Evolutionary conservation across 2,329 filamentous ascomycete species (phyloP), one percentile per base, ranked within the genome.

Genomic region (Exophiala sp.): DNA sequence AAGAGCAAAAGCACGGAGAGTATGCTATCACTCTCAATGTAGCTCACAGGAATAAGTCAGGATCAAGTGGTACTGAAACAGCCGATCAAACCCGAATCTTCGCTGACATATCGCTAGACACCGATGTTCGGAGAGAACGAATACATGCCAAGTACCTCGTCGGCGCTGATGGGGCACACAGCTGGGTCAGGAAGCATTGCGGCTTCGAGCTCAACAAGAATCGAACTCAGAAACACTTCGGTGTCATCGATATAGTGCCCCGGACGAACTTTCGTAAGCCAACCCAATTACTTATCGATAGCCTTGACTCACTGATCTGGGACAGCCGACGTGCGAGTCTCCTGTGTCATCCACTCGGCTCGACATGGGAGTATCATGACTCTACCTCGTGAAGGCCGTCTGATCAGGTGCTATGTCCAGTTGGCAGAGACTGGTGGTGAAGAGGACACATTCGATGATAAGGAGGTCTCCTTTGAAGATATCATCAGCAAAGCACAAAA

Each of bases 121-220:
- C 88, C 39, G 12, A 43, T 33, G 7, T 34, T 10, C 3, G 39
- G 20, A 34, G 47, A 58, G 34, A 40, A 20, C 38, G 33, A 11
- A 52, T 60, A 18, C 45, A 53, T n/a, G 51, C 58, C 9, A 60
- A 58, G 38, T 57, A 86, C 55, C 73, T 89, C 24, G 74, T 89
- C 4, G 86, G 85, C 0, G 84, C 82, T 44, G 86, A 88, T 59
- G 86, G 86, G 0, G 85, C 85, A 0, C 83, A 85, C 62, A 83
- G 78, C 52, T 87, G 84, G 82, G 82, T 81, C 0, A 72, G 85
- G 36, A 74, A 76, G 50, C 75, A 81, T 50, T 70, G 88, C 1
- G 79, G 80, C 0, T 77, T 82, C 32, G 72, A 77, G 32, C 71
- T 85, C 43, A 72, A 80, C 43, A 82, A 82, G 4, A 80, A 83